A percentile compares a stretch with the other conserved stretches of the same genome.
Evolutionary conservation across 805 yeast species (phyloP).

Genomic region (Scheffersomyces amazonensis): DNA sequence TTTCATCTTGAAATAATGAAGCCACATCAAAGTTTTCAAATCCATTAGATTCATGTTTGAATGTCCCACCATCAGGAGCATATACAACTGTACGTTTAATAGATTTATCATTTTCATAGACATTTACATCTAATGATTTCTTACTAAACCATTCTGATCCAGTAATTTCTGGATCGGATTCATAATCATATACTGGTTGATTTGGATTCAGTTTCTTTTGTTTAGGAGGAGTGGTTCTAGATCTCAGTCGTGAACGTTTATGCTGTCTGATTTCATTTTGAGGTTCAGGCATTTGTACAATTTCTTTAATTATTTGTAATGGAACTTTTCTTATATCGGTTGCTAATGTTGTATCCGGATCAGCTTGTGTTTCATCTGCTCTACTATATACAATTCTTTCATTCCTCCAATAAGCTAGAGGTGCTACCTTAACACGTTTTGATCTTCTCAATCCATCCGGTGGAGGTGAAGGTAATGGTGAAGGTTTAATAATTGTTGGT

Average conservation of each 20-base stretch:
- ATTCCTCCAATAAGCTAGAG: slow-evolving; percentile 82
- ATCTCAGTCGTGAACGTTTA: slow-evolving; percentile 12
- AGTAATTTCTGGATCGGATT: slow-evolving; percentile 36
- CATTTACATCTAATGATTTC: slow-evolving; percentile 43
- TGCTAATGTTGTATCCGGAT: slow-evolving; percentile 41
- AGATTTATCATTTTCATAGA: slow-evolving; percentile 44
- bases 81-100: slow-evolving; percentile 55
- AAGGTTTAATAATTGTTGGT: slow-evolving; percentile 12
- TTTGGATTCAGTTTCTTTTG: not conserved
- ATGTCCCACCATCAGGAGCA: slow-evolving; percentile 56
- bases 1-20: slow-evolving; percentile 59
- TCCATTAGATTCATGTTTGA: slow-evolving; percentile 26
- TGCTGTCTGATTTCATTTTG: slow-evolving; percentile 1
- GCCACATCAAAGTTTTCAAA: slow-evolving; percentile 57
- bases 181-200: slow-evolving; percentile 23
- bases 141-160: slow-evolving; percentile 54
- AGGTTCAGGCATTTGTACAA: slow-evolving; percentile 48
- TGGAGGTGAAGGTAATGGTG: slow-evolving; percentile 41
- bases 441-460: slow-evolving; percentile 61
- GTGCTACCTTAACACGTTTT: slow-evolving; percentile 60
- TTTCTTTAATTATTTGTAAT: slow-evolving; percentile 56
- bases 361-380: slow-evolving; percentile 28
- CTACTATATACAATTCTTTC: slow-evolving; percentile 63
- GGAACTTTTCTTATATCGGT: slow-evolving; percentile 36
- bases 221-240: slow-evolving; percentile 10